Conservation (phyloP, 1,284 basidiomycete genomes). For the Volvariella surrecta region DNA sequence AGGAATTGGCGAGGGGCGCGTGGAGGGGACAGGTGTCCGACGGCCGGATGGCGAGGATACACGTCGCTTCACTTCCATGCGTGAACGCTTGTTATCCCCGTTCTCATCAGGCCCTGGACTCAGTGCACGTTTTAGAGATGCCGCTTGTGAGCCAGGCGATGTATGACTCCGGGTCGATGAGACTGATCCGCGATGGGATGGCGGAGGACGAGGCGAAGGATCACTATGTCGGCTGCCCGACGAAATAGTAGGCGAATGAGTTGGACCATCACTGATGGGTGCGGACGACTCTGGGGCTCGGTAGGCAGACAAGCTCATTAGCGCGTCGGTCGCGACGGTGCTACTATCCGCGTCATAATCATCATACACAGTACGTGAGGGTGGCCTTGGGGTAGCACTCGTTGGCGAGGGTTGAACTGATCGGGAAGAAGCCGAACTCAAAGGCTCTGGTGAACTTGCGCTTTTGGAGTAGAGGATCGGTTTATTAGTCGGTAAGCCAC, state of each 20-base stretch:
- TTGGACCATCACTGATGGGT: slow-evolving; percentile 21
- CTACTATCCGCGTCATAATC: slow-evolving; percentile 63
- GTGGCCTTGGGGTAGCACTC: slow-evolving; percentile 45
- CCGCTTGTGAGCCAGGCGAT: slow-evolving; percentile 36
- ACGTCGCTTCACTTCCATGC: slow-evolving; percentile 50
- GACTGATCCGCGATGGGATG: slow-evolving; percentile 45
- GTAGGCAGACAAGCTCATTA: slow-evolving; percentile 48
- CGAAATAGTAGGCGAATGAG: slow-evolving; percentile 45
- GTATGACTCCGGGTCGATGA: slow-evolving; percentile 44
- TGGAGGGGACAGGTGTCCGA: slow-evolving; percentile 43
- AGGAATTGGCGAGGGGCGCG: slow-evolving; percentile 64
- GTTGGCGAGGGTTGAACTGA: slow-evolving; percentile 65
- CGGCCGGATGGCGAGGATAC: slow-evolving; percentile 43
- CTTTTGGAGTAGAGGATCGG: slow-evolving; percentile 27
- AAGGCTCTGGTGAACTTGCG: slow-evolving; percentile 42
- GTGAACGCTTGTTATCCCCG: slow-evolving; percentile 49
- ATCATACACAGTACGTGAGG: slow-evolving; percentile 64
- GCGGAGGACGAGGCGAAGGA: slow-evolving; percentile 36
- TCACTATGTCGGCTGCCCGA: slow-evolving; percentile 41
- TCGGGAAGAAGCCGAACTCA: slow-evolving; percentile 48
- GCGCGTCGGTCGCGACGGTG: slow-evolving; percentile 47
- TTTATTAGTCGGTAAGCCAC: slow-evolving; percentile 12
- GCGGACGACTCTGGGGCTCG: slow-evolving; percentile 20
- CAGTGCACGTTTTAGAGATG: slow-evolving; percentile 51
- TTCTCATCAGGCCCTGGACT: slow-evolving; percentile 55